Percentiles rank a stretch among this genome's conserved stretches.
Evolutionary conservation across 1,284 basidiomycete species (phyloP).

Genomic region (Meira nashicola): DNA sequence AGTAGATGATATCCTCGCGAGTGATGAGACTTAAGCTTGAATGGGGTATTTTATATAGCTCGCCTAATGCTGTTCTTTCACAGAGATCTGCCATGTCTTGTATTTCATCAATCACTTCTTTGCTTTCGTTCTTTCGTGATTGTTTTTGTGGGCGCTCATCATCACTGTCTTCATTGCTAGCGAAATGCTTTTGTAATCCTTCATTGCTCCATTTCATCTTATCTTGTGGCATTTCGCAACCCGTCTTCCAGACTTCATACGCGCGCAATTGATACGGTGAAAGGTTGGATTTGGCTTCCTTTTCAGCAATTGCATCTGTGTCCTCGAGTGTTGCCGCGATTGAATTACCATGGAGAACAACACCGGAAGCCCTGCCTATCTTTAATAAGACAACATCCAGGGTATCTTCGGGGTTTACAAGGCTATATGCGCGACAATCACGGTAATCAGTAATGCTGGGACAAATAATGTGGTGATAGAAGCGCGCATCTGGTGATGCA

Average conservation of each 20-base stretch:
- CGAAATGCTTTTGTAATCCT: background rate
- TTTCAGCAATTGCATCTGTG: background rate
- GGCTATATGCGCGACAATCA: background rate
- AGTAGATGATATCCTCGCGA: too few species aligned
- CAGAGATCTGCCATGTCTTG: too few species aligned
- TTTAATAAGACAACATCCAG: background rate
- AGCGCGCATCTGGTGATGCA: background rate
- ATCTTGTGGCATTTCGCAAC: background rate
- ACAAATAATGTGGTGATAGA: background rate
- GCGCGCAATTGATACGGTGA: background rate
- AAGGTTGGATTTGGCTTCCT: background rate
- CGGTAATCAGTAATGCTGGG: background rate
- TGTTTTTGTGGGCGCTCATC: too few species aligned
- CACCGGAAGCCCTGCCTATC: background rate
- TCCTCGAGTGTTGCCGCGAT: background rate
- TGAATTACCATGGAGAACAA: background rate
- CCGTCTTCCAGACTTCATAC: background rate
- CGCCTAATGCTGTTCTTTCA: too few species aligned
- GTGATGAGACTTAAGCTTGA: too few species aligned
- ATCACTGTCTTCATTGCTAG: background rate
- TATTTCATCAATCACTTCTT: too few species aligned
- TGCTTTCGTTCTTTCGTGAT: too few species aligned
- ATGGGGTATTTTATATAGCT: too few species aligned
- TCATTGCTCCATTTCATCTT: background rate
- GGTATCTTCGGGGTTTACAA: background rate